Conservation (phyloP, 2,329 filamentous ascomycete species). For the Colletotrichum sp. region DNA sequence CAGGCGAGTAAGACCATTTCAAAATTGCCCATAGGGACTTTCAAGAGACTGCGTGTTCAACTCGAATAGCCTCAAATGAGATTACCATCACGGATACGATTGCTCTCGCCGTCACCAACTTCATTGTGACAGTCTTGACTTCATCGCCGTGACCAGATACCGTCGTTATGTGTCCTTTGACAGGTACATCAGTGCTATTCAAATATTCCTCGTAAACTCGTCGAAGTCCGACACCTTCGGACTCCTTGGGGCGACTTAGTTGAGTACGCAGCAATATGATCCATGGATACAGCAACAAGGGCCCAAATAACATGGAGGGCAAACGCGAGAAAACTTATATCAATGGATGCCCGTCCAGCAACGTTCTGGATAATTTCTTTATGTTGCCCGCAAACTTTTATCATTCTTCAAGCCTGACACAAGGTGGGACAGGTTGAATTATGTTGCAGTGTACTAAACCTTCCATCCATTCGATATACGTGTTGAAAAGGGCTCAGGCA, state of each 20-base stretch:
- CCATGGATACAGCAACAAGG: too few species aligned
- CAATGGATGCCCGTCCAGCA: accelerated
- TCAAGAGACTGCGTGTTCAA: too few species aligned
- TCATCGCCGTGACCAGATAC: too few species aligned
- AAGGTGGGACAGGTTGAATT: accelerated
- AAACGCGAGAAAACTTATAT: background rate
- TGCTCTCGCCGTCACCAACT: too few species aligned
- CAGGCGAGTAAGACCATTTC: too few species aligned
- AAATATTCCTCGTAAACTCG: accelerated
- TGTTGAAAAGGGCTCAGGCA: accelerated
- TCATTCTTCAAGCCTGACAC: background rate
- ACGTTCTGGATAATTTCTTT: background rate
- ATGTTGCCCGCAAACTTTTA: background rate
- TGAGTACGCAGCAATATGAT: background rate
- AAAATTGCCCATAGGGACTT: too few species aligned
- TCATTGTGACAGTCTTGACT: too few species aligned
- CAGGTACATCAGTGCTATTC: background rate
- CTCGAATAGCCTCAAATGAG: too few species aligned
- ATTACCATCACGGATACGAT: too few species aligned
- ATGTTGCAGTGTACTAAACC: background rate
- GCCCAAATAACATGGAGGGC: too few species aligned
- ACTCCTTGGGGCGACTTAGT: background rate
- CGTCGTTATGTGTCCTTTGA: too few species aligned
- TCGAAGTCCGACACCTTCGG: background rate
- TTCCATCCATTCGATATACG: background rate